A percentile compares a stretch with the other conserved stretches of the same genome.
phyloP scores from a whole-genome alignment of 116 monocot species.

The Cymodocea nodosa region DNA sequence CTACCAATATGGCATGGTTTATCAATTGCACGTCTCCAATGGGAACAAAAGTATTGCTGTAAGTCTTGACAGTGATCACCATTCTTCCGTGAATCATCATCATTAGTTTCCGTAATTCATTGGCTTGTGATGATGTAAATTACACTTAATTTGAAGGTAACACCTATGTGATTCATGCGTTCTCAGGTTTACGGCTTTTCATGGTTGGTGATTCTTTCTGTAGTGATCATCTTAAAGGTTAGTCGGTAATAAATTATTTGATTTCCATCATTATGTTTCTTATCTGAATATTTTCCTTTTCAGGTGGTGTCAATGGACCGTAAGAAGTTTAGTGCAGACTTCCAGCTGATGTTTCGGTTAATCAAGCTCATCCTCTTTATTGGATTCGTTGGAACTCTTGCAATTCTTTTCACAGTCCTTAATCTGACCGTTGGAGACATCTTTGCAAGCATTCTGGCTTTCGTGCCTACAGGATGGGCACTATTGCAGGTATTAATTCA shows the following conservation, averaged over 20 bases:
- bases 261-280: not conserved
- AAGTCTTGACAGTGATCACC: slow-evolving; percentile 5
- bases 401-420: slow-evolving; percentile 38
- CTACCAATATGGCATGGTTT: slow-evolving; percentile 88
- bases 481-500: slow-evolving; percentile 32
- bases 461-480: slow-evolving; percentile 78
- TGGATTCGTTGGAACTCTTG: slow-evolving; percentile 47
- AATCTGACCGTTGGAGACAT: slow-evolving; percentile 61
- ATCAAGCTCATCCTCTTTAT: slow-evolving; percentile 58
- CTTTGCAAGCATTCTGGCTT: slow-evolving; percentile 56
- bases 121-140: too few relatives aligned
- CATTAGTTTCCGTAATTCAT: not conserved
- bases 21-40: slow-evolving; percentile 64
- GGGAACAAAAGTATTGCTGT: slow-evolving; percentile 53
- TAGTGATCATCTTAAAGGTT: slow-evolving; percentile 71
- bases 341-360: slow-evolving; percentile 71
- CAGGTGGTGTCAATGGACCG: slow-evolving; percentile 77
- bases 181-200: slow-evolving; percentile 86
- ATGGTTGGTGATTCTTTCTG: slow-evolving; percentile 80
- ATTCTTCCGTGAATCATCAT: not conserved
- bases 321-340: slow-evolving; percentile 68
- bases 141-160: too few relatives aligned
- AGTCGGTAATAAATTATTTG: slow-evolving; percentile 1
- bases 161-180: not conserved
- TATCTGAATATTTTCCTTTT: not conserved